phyloP scores from a whole-genome alignment of 179 eudicot genomes.

The Drosera spatulata region DNA sequence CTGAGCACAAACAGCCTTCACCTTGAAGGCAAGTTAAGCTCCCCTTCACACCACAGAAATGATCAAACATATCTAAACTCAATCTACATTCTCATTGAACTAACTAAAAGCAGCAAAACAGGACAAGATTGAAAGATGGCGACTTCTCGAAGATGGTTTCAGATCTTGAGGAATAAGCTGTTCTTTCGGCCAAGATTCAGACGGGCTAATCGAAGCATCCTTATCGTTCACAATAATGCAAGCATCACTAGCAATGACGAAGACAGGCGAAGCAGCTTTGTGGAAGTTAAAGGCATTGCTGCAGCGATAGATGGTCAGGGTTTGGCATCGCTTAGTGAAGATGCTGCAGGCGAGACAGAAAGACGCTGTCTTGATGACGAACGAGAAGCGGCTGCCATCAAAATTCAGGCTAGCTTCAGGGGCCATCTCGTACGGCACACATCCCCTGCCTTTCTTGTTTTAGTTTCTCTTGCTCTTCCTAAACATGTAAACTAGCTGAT shows the following conservation, averaged over 20 bases:
- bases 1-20: too few relatives aligned
- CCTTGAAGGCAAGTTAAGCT: too few relatives aligned
- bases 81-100: too few relatives aligned
- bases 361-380: neutral
- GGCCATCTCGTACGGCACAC: slow-evolving; percentile 54
- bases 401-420: slow-evolving; percentile 65
- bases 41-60: too few relatives aligned
- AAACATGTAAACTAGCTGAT: neutral
- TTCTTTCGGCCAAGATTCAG: slow-evolving; percentile 17
- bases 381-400: slow-evolving; percentile 27
- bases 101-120: too few relatives aligned
- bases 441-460: neutral
- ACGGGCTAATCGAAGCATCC: slow-evolving; percentile 19
- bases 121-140: neutral
- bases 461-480: neutral
- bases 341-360: neutral
- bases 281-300: slow-evolving; percentile 18
- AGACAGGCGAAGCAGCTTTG: slow-evolving; percentile 35
- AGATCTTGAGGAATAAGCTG: slow-evolving; percentile 19
- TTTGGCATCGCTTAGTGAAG: neutral
- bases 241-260: slow-evolving; percentile 34
- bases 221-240: slow-evolving; percentile 37
- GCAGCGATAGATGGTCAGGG: neutral
- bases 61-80: too few relatives aligned
- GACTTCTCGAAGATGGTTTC: slow-evolving; percentile 1